Percentiles rank a stretch among this genome's conserved stretches.
Evolutionary conservation across 805 yeast genomes (phyloP).

Genomic region (Lipomyces orientalis): DNA sequence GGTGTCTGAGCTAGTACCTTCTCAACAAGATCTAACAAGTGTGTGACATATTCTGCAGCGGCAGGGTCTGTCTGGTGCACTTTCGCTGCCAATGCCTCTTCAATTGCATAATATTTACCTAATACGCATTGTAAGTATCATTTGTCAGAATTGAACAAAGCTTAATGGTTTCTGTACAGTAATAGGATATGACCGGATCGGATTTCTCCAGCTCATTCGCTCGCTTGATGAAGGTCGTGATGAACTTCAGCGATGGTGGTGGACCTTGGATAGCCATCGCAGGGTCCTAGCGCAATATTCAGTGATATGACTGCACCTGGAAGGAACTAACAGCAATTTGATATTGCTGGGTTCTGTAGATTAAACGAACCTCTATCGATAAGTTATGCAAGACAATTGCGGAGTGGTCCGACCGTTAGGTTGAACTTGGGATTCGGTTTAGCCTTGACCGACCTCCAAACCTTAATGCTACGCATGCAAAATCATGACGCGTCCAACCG

Average conservation of each 20-base stretch:
- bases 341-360: background rate
- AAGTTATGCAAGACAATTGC: too few relatives aligned
- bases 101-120: constrained; percentile 66
- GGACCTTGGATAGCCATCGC: constrained; percentile 13
- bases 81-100: constrained; percentile 65
- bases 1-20: constrained; percentile 36
- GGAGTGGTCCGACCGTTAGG: too few relatives aligned
- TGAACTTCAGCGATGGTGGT: constrained; percentile 37
- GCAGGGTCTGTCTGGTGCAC: constrained; percentile 63
- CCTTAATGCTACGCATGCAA: constrained; percentile 42
- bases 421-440: too few relatives aligned
- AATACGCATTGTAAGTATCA: constrained; percentile 9
- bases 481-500: constrained; percentile 74
- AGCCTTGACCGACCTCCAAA: too few relatives aligned
- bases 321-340: background rate
- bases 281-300: background rate
- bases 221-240: constrained; percentile 58
- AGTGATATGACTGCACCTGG: background rate
- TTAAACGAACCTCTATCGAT: background rate
- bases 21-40: constrained; percentile 75
- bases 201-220: constrained; percentile 60
- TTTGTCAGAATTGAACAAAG: background rate
- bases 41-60: constrained; percentile 63
- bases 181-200: constrained; percentile 75
- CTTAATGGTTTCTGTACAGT: constrained; percentile 52